A percentile compares a stretch with the other conserved stretches of the same genome.
phyloP scores from a whole-genome alignment of 345 rosid species.

The Syzygium aqueum region DNA sequence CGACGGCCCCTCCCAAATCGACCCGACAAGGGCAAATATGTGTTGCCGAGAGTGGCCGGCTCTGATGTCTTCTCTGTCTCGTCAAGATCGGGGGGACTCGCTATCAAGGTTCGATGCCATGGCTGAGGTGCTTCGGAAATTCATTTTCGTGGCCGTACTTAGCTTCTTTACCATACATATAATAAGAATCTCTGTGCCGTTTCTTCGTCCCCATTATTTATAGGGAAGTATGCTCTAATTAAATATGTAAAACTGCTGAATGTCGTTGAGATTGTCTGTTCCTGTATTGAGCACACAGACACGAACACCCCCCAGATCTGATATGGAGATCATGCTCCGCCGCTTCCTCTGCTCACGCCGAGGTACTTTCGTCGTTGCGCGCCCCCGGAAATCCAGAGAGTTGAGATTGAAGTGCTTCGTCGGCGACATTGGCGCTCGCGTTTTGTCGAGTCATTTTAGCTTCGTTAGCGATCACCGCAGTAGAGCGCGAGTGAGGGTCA shows the following conservation, averaged over 20 bases:
- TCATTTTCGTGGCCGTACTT: background rate
- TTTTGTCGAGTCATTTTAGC: background rate
- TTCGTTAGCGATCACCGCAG: too few species aligned
- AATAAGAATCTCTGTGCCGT: fast-evolving
- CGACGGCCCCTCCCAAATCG: fast-evolving
- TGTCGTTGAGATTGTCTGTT: too few species aligned
- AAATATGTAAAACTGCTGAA: background rate
- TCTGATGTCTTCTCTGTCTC: background rate
- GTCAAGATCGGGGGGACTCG: background rate
- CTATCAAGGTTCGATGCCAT: background rate
- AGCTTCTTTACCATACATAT: background rate
- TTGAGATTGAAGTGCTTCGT: too few species aligned
- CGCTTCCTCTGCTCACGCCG: slow-evolving; percentile 35
- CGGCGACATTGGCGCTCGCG: background rate
- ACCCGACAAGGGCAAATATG: too few species aligned
- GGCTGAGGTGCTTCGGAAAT: background rate
- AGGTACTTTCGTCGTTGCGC: slow-evolving; percentile 17
- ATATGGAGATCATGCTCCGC: slow-evolving; percentile 5
- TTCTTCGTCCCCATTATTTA: background rate
- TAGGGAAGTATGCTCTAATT: background rate
- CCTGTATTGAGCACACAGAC: too few species aligned
- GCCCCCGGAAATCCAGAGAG: background rate
- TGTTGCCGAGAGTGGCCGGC: too few species aligned
- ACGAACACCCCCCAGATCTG: too few species aligned
- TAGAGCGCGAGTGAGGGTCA: too few species aligned